Evolutionary conservation across 371 early-diverging fungal species (phyloP), one percentile per base, ranked within the genome.

Genomic region (Syncephalis plumigaleata): DNA sequence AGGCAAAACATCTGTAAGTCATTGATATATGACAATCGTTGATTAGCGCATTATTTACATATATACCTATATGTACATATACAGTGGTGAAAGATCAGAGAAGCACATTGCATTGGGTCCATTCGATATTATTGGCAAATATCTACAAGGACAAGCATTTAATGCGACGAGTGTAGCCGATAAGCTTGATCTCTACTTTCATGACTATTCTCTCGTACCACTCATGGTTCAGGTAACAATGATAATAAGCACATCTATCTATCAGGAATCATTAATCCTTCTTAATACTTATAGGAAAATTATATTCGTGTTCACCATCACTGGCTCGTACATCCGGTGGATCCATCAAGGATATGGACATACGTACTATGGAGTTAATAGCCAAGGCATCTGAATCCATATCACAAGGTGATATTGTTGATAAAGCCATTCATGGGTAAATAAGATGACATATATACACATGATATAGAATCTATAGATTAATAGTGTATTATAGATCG

Each of bases 331-430:
- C 52, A n/a, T 48, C 55, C 3, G 45, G 50, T 13, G 48, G 47
- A 0, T 48, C 51, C 0, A 9, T 13, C 4, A 44, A 16, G 3
- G 16, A 36, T 20, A 18, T 15, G 23, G 21, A 11, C 8, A 2
- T 37, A 3, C 15, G 36, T 22, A 55, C 60, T 38, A 59, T 84
- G 42, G 80, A 78, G 0, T 55, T 71, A 39, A 57, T 86, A 42
- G 73, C 85, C 52, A 57, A 74, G 11, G 96, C 98, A 1, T 85
- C 98, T 2, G 94, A 94, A n/a, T 66, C 87, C 26, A 85, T 98
- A 31, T 78, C 91, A 0, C 72, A 77, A 36, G 85, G 77, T 3
- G 98, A 98, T 54, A 45, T 91, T 2, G 75, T 98, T 9, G 92
- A 88, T 48, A 58, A 52, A 7, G 66, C 70, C 54, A 87, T 95